Conservation (phyloP, 257 asterid genomes). For the Solanum acaule region DNA sequence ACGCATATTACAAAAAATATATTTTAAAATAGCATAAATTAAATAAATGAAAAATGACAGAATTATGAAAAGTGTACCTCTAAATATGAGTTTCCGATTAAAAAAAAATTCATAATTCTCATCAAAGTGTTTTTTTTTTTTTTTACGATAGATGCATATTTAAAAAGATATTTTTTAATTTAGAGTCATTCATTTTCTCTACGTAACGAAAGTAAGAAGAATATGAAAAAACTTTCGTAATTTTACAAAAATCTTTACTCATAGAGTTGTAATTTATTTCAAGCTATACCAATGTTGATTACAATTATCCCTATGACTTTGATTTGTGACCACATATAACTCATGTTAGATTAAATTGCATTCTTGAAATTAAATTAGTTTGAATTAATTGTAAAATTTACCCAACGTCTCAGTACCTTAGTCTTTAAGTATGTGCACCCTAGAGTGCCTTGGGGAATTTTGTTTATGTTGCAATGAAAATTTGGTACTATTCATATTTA, state of each 20-base stretch:
- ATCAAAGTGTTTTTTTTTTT: background rate
- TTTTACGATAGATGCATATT: background rate
- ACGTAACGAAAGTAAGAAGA: no score
- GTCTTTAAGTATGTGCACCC: background rate
- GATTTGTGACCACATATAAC: background rate
- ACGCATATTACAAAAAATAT: no score
- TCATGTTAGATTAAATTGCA: background rate
- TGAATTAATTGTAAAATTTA: background rate
- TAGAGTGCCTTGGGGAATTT: background rate
- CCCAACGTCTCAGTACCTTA: background rate
- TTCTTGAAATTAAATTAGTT: background rate
- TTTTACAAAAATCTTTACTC: background rate
- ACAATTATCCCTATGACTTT: background rate
- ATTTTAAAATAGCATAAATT: background rate
- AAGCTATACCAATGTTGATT: background rate
- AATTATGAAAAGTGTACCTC: background rate
- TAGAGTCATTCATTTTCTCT: background rate
- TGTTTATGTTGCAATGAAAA: background rate
- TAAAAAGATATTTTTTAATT: no score
- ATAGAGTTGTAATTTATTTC: background rate
- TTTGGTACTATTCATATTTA: background rate
- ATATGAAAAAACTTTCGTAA: background rate
- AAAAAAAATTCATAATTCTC: no score
- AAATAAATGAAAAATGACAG: background rate
- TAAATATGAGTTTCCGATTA: background rate